These are phyloP conservation scores for Paracamarosporium sp. DNA, from an alignment of 2,329 filamentous ascomycete species.

Conservation along the genomic window DNA sequence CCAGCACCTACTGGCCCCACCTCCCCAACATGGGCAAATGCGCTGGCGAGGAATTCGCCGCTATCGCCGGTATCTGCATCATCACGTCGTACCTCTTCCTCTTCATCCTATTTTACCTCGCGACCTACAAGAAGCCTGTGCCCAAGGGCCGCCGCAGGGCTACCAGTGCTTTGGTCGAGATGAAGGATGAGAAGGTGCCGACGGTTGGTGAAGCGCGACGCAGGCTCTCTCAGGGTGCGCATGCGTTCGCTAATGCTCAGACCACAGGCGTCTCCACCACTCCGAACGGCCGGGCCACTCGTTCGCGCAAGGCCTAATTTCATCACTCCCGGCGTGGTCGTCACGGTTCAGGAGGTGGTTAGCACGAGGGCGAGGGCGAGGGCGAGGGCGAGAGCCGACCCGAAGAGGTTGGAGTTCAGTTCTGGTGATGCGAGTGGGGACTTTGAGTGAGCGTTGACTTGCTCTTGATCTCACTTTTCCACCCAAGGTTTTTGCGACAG, in stretches of 20 bases:
- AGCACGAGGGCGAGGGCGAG: not conserved
- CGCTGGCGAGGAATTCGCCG: constrained; percentile 95
- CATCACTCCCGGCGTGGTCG: not conserved
- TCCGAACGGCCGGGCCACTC: constrained; percentile 66
- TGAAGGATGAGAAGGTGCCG: constrained; percentile 74
- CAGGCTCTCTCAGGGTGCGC: constrained; percentile 55
- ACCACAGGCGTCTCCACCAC: constrained; percentile 51
- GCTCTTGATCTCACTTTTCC: not conserved
- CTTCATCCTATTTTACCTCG: constrained; percentile 99
- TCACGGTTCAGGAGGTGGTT: not conserved
- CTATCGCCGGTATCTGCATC: constrained; percentile 89
- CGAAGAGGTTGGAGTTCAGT: not conserved
- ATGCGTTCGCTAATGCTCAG: constrained; percentile 44
- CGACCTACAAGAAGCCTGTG: constrained; percentile 89
- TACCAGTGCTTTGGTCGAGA: constrained; percentile 85
- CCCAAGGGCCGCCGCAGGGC: constrained; percentile 76
- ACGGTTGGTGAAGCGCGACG: constrained; percentile 60
- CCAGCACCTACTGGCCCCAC: constrained; percentile 84
- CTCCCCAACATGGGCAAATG: constrained; percentile 86
- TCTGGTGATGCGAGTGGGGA: constrained; percentile 1
- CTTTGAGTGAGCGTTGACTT: not conserved
- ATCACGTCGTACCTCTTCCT: constrained; percentile 94
- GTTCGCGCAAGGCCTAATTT: constrained; percentile 73
- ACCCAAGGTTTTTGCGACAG: not conserved
- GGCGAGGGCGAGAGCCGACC: not conserved